Conservation (phyloP, 2,329 filamentous ascomycete genomes). For the Arthrobotrys musiformis region DNA sequence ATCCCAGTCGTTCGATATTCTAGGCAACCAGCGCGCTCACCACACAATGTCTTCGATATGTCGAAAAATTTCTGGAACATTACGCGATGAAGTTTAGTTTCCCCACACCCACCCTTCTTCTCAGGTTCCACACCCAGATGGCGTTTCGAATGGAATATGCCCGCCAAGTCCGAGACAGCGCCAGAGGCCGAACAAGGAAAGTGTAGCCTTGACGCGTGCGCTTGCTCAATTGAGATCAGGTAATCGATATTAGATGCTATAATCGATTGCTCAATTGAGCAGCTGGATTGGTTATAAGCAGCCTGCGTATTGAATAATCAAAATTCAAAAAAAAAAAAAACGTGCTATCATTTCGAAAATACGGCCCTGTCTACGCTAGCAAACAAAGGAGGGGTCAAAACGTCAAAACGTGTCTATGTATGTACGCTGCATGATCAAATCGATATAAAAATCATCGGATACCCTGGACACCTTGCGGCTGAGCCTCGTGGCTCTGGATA, state of each 20-base stretch:
- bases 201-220: constrained; percentile 51
- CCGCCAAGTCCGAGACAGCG: constrained; percentile 51
- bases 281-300: constrained; percentile 40
- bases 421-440: constrained; percentile 8
- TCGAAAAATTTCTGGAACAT: constrained; percentile 49
- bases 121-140: constrained; percentile 18
- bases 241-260: constrained; percentile 44
- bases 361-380: constrained; percentile 26
- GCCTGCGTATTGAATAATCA: constrained; percentile 26
- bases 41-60: constrained; percentile 25
- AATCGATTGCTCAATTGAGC: constrained; percentile 47
- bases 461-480: constrained; percentile 26
- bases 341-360: constrained; percentile 29
- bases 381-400: constrained; percentile 11
- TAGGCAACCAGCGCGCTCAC: constrained; percentile 53
- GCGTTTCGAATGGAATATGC: constrained; percentile 18
- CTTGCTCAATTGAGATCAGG: constrained; percentile 41
- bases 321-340: too few species aligned
- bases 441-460: constrained; percentile 5
- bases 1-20: constrained; percentile 32
- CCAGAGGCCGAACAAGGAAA: constrained; percentile 44
- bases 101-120: constrained; percentile 22
- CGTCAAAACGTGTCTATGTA: background rate
- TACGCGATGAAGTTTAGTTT: constrained; percentile 50
- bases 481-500: constrained; percentile 3